Conservation (phyloP, 768 basidiomycete genomes). For the Goffeauzyma gilvescens region DNA sequence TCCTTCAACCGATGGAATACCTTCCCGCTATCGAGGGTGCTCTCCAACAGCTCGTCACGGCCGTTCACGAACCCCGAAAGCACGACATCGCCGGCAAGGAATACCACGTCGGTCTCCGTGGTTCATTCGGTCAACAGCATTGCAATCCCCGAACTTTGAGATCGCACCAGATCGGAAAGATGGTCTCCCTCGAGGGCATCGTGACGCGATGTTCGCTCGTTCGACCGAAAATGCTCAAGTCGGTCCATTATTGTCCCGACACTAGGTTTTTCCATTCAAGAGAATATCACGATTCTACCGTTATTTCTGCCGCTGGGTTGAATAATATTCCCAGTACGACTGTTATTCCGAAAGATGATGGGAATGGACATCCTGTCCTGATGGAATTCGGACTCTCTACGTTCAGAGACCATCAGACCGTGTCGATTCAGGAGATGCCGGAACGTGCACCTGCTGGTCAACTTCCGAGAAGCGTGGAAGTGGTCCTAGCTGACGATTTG, state of each 20-base stretch:
- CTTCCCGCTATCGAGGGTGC: constrained; percentile 80
- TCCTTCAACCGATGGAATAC: constrained; percentile 71
- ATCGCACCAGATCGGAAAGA: constrained; percentile 73
- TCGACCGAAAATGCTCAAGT: constrained; percentile 93
- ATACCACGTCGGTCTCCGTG: constrained; percentile 74
- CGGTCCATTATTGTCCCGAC: constrained; percentile 84
- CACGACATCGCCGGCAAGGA: constrained; percentile 60
- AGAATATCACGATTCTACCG: constrained; percentile 72
- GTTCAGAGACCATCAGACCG: constrained; percentile 89
- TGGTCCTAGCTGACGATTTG: constrained; percentile 85
- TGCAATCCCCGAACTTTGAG: constrained; percentile 82
- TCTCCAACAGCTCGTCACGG: constrained; percentile 50
- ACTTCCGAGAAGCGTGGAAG: constrained; percentile 84
- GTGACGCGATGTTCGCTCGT: constrained; percentile 96
- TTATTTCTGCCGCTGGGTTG: constrained; percentile 47
- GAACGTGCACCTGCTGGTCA: constrained; percentile 95
- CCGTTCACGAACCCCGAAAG: constrained; percentile 57
- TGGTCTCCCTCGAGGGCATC: constrained; percentile 95
- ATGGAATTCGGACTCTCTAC: constrained; percentile 82
- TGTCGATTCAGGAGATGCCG: constrained; percentile 99
- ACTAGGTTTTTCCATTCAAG: constrained; percentile 66
- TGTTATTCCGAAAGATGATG: constrained; percentile 75
- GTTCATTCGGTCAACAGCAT: constrained; percentile 95
- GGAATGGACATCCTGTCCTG: constrained; percentile 65
- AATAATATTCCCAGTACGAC: constrained; percentile 43